Evolutionary conservation across 495 filamentous ascomycete species (phyloP).

Genomic region (Cairneyella variabilis): DNA sequence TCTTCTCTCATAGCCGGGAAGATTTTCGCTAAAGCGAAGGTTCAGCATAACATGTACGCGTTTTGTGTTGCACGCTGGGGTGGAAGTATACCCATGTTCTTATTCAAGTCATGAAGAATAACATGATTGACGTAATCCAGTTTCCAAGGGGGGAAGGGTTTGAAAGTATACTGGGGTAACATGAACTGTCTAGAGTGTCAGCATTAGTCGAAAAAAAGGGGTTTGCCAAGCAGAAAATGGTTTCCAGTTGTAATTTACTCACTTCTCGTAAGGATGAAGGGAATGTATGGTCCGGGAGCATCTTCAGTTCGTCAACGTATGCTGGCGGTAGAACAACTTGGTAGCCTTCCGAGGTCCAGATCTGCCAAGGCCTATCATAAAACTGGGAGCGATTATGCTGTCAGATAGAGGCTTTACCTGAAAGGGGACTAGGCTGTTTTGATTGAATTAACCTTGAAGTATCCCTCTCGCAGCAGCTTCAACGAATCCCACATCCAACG

Average conservation of each 20-base stretch:
- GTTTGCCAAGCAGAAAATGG: too few species aligned
- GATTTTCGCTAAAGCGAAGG: not conserved
- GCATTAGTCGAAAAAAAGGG: not conserved
- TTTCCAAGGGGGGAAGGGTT: too few species aligned
- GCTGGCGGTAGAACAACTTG: constrained; percentile 33
- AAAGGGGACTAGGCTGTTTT: too few species aligned
- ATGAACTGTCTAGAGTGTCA: not conserved
- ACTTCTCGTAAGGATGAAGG: not conserved
- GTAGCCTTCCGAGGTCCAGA: constrained; percentile 36
- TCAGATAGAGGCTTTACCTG: too few species aligned
- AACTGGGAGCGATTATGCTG: too few species aligned
- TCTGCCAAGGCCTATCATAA: constrained; percentile 31
- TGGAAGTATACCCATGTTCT: not conserved
- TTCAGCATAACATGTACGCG: not conserved
- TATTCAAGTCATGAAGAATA: not conserved
- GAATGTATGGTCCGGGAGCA: constrained; percentile 28
- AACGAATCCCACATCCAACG: not conserved
- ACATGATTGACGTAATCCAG: not conserved
- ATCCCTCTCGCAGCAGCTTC: not conserved
- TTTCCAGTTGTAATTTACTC: not conserved
- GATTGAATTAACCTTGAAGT: too few species aligned
- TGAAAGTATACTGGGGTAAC: too few species aligned
- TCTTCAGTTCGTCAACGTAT: constrained; percentile 32
- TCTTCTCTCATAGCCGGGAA: constrained; percentile 8
- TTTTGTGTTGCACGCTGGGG: not conserved